Evolutionary conservation across 169 alveolate species (phyloP), one percentile per base, ranked within the genome.

Genomic region (Cryptosporidium meleagridis): DNA sequence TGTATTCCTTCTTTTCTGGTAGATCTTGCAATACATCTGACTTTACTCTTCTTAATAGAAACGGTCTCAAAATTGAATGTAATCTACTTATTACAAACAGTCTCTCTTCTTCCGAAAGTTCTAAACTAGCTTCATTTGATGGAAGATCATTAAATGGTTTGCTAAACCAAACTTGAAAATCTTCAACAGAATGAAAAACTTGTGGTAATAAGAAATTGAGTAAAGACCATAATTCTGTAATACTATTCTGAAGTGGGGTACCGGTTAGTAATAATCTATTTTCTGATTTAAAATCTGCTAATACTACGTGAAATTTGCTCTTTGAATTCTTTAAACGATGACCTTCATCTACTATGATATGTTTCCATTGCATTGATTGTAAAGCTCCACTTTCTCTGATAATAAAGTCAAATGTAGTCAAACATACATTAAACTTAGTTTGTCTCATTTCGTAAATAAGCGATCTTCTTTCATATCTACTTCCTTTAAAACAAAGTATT

Each of bases 281-380:
- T 29, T 61, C 62, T 5, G 89, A 80, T 26, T 35, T 37, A 48
- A 80, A 80, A 33, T 80, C 89, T 45, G 69, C 75, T 39, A 80
- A 62, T 62, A 80, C 75, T 31, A 80, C 75, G 23, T 80, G 89
- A 62, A 80, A 80, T 84, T 96, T 96, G 41, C 96, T 92, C 86
- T 94, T 95, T 33, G 95, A 92, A 91, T 96, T 96, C 80, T 96
- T 96, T 96, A 96, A 95, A 85, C 97, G 92, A 85, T 96, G 98
- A 6, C 97, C 98, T 91, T 96, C 98, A 93, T 96, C 98, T 16
- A 96, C 97, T 69, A 96, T 94, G 16, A 96, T 95, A 86, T 96
- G 96, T 75, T 93, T 93, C 98, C 98, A 96, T n/a, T 59, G 75
- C 35, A 80, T 62, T 21, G 80, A 44, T 65, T 80, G 89, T 39